Base-by-base conservation (phyloP, 1,284 basidiomycete species). In the Fistulinella cinereoalba region DNA sequence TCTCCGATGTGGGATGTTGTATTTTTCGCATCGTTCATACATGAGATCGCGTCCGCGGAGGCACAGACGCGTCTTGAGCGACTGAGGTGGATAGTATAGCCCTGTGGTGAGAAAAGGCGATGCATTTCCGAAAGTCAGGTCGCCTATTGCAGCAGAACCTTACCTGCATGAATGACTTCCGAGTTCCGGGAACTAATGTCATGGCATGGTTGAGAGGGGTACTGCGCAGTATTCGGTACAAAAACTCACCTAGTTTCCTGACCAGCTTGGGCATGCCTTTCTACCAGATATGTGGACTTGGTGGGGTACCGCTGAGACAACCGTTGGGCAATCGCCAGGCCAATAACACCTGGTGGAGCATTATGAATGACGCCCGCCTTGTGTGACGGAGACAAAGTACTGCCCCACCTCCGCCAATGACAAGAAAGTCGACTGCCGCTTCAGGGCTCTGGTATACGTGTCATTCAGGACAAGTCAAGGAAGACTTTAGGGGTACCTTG, bases 91-190 rank as follows among this genome's bases (percentile, higher is more conserved):
- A 63, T 98, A 98, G 57, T 89, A 88, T 2, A 90, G 69, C 11
- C 85, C 85, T 88, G 44, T n/a, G 33, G 39, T n/a, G 15, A 25
- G 23, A 25, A 15, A 15, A 19, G 13, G 15, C 28, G 27, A 46
- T 39, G 2, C 51, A 33, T 9, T 12, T 11, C 15, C 38, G 10
- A 46, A 27, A 22, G 32, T 42, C 4, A n/a, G 29, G 24, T 13
- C 25, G 39, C 18, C 23, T 37, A 11, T 42, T 29, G 29, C 13
- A 23, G 24, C 31, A 40, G 29, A n/a, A n/a, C 56, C 62, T 46
- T 58, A 82, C 90, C 91, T 51, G 92, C 91, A 69, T 97, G 95
- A 36, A 97, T 88, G 13, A 99, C 96, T 62, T 98, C 96, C 1
- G 92, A 96, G 65, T 97, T 97, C 18, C 96, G 83, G 31, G 93